phyloP scores from a whole-genome alignment of 192 early-diverging fungal species.

The Neocallimastix lanati region DNA sequence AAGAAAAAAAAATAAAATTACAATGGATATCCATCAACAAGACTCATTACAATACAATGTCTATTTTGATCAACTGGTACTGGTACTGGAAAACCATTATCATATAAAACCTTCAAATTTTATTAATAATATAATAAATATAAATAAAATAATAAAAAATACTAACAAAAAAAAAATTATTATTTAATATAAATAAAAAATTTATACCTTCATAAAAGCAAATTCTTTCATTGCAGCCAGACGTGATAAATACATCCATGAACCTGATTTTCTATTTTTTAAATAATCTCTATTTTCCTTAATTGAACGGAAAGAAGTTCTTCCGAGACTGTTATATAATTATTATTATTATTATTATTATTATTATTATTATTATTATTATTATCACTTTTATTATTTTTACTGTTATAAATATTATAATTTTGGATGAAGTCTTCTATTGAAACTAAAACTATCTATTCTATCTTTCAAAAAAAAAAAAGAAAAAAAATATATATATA shows the following conservation, averaged over 20 bases:
- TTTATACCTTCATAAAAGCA: slow-evolving; percentile 87
- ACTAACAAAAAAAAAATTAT: too few relatives aligned
- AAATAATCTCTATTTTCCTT: slow-evolving; percentile 97
- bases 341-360: too few relatives aligned
- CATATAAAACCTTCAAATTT: slow-evolving; percentile 28
- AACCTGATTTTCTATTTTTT: slow-evolving; percentile 77
- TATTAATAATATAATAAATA: background rate
- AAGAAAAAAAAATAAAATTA: too few relatives aligned
- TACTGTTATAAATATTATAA: too few relatives aligned
- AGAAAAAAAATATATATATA: too few relatives aligned
- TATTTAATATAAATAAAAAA: background rate
- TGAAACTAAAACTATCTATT: too few relatives aligned
- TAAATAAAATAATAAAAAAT: too few relatives aligned
- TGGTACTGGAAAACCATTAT: slow-evolving; percentile 93
- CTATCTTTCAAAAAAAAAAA: too few relatives aligned
- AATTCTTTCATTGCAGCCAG: slow-evolving; percentile 96
- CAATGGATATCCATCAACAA: slow-evolving; percentile 85
- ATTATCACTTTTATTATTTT: too few relatives aligned
- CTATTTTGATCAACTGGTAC: slow-evolving; percentile 79
- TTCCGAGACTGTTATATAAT: slow-evolving; percentile 69
- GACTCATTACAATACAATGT: slow-evolving; percentile 92
- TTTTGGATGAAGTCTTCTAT: too few relatives aligned
- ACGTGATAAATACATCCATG: slow-evolving; percentile 98
- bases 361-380: too few relatives aligned
- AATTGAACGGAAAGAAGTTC: slow-evolving; percentile 89